phyloP scores from a whole-genome alignment of 192 early-diverging fungal genomes.

The Entomortierella chlamydospora region DNA sequence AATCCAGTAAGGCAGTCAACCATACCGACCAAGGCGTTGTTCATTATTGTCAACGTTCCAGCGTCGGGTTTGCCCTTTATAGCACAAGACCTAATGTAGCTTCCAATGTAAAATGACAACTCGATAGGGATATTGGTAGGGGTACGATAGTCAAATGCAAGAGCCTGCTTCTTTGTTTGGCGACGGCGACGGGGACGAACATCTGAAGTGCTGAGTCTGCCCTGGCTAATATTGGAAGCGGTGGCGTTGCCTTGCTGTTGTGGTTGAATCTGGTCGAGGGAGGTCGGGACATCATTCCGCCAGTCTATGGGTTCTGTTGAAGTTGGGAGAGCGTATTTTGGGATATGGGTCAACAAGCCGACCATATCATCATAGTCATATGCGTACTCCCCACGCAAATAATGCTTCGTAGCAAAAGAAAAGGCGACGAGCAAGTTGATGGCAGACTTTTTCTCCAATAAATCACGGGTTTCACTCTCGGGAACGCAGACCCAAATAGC shows the following conservation, averaged over 20 bases:
- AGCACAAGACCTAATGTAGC: slow-evolving; percentile 58
- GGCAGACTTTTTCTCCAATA: slow-evolving; percentile 73
- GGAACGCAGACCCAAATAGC: slow-evolving; percentile 77
- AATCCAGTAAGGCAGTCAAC: slow-evolving; percentile 72
- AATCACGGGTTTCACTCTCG: slow-evolving; percentile 63
- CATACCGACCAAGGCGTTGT: slow-evolving; percentile 62
- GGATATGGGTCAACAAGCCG: slow-evolving; percentile 70
- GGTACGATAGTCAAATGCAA: slow-evolving; percentile 36
- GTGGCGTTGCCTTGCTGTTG: slow-evolving; percentile 1
- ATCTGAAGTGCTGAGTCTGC: background rate
- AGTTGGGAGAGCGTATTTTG: slow-evolving; percentile 63
- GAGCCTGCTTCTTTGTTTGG: slow-evolving; percentile 18
- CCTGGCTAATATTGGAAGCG: background rate
- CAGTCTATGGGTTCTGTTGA: slow-evolving; percentile 51
- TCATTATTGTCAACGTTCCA: slow-evolving; percentile 58
- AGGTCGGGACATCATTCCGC: slow-evolving; percentile 24
- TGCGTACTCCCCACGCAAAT: slow-evolving; percentile 81
- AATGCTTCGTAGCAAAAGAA: slow-evolving; percentile 84
- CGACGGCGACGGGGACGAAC: slow-evolving; percentile 25
- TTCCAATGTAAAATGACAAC: slow-evolving; percentile 71
- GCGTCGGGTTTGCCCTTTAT: slow-evolving; percentile 58
- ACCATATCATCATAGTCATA: slow-evolving; percentile 77
- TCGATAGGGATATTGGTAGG: slow-evolving; percentile 67
- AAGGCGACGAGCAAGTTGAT: slow-evolving; percentile 87
- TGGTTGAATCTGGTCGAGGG: slow-evolving; percentile 7